A percentile compares a stretch with the other conserved stretches of the same genome.
phyloP scores from a whole-genome alignment of 129 eudicot genomes.

The Escallonia rubra region DNA sequence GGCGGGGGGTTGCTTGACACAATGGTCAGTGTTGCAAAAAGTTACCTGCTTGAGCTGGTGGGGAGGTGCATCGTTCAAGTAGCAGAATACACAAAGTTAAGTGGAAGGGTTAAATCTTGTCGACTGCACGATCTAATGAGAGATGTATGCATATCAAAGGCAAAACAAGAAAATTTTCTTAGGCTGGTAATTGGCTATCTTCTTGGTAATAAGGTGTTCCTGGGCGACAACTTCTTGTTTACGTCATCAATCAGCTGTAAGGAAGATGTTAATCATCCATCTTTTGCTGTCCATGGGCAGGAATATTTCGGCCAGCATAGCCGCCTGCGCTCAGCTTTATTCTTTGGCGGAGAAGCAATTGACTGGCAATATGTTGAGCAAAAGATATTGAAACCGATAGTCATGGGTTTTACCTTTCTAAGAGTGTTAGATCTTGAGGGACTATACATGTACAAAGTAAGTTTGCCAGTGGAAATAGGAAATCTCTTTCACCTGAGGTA shows the following conservation, averaged over 20 bases:
- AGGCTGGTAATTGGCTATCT: background rate
- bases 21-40: slow-evolving; percentile 9
- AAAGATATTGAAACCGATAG: no score
- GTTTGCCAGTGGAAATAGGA: background rate
- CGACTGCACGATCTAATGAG: slow-evolving; percentile 10
- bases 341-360: background rate
- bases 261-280: background rate
- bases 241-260: background rate
- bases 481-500: slow-evolving; percentile 12
- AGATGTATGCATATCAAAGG: slow-evolving; percentile 8
- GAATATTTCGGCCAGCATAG: background rate
- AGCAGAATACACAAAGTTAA: background rate
- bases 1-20: background rate
- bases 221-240: background rate
- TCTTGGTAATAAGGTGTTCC: background rate
- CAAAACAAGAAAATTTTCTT: slow-evolving; percentile 13
- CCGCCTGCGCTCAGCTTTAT: background rate
- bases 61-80: slow-evolving; percentile 14
- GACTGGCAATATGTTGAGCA: background rate
- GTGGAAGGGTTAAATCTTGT: slow-evolving; percentile 9
- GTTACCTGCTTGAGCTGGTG: slow-evolving; percentile 12
- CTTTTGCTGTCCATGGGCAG: no score
- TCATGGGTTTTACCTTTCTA: background rate
- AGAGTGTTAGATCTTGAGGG: slow-evolving; percentile 2
- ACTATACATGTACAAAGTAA: background rate